Evolutionary conservation across 2,329 filamentous ascomycete genomes (phyloP), one percentile per base, ranked within the genome.

Genomic region (Fonsecaea multimorphosa): DNA sequence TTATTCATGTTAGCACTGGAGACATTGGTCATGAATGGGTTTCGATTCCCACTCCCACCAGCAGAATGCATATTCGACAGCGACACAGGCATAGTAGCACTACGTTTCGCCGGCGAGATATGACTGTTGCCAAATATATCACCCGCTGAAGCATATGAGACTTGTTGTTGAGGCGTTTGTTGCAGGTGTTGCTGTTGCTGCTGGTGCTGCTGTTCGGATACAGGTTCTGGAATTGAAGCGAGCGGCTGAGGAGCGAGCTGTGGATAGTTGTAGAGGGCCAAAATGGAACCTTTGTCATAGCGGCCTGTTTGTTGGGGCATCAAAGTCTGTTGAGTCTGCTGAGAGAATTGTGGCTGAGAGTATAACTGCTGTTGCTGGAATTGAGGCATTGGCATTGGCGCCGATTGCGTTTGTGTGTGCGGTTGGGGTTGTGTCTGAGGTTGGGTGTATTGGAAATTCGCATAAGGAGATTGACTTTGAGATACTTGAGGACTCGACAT

Each of bases 181-280:
- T 44, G 16, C 9, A 49, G 58, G 58, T 72, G 67, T 59, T 73
- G 67, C 44, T 51, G 55, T 16, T 63, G 68, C 19, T 58, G 67
- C 44, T 51, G 55, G 12, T 63, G 68, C 19, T 58, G 55, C 44
- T 65, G 61, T 72, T 74, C 64, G 66, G 73, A 49, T 68, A 65
- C 71, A 24, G 73, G 71, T 64, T 78, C 76, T 66, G 66, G 69
- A 12, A 72, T 68, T 9, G 71, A 68, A 12, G 68, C 65, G 1
- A 71, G 58, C 31, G 46, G 77, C 72, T 62, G 76, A 14, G 71
- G 71, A 29, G 72, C 72, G 11, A 73, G 63, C 34, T 73, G 71
- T 36, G 79, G 77, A 60, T 82, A 76, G 61, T 79, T 81, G 68
- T 82, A 83, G 12, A 83, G 73, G 14, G 81, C 78, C 38, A 83